Base-by-base conservation (phyloP, 345 rosid genomes). In the Carallia brachiata region DNA sequence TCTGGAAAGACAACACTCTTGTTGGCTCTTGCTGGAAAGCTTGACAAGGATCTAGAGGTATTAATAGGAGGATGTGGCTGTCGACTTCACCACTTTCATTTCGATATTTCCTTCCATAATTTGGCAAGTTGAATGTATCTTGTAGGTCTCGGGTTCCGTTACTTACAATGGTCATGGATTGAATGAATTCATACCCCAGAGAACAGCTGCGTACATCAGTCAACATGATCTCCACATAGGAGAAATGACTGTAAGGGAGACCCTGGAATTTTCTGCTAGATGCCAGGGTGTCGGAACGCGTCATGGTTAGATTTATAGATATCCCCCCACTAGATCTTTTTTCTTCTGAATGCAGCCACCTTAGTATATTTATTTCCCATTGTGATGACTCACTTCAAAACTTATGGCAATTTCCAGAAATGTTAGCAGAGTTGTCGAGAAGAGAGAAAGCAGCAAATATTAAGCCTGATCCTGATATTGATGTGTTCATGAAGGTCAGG, bases 1-100 rank as follows among this genome's bases (percentile, higher is more conserved):
- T 88, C 97, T 50, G 97, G 97, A 4, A 91, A 91, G 80, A 91
- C 97, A 6, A 86, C 93, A 0, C 90, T 91, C 3, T 60, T 91
- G 76, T 82, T 91, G 83, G 96, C 96, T 65, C 78, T 91, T 74
- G 96, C 93, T 28, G 93, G 91, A 66, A 89, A 84, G 79, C 95
- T 91, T 70, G 90, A 85, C 71, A 61, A 70, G 0, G 62, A 67
- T 44, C 86, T 89, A 3, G 77, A 87, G 92, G 96, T 91, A 28
- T 36, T 27, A 5, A 54, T 27, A 6, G 17, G 19, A 4, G 15
- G 0, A 37, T 66, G 3, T 30, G n/a, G 3, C 52, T 36, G 15
- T 32, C 7, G 23, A 1, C 2, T 32, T 52, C 3, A 28, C 0
- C 6, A 1, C 17, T 62, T 31, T 69, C 16, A 6, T 17, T 64